Conservation (phyloP, 83 land plant species). For the Picea mariana region DNA sequence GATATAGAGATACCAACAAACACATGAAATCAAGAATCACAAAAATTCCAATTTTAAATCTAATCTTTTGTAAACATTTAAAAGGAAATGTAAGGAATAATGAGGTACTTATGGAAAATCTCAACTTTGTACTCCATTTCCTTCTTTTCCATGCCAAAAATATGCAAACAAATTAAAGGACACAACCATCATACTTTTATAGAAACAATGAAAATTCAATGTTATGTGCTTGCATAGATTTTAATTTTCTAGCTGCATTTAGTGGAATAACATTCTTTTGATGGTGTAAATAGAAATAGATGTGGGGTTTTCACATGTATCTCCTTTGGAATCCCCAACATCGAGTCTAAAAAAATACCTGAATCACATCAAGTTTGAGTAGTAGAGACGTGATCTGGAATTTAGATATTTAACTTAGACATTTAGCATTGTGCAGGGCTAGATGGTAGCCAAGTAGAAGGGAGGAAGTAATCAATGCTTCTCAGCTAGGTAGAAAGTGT, state of each 20-base stretch:
- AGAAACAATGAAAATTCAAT: neutral
- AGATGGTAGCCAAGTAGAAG: too few species aligned
- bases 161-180: neutral
- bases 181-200: neutral
- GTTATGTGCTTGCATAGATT: too few species aligned
- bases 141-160: constrained; percentile 14
- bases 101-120: constrained; percentile 8
- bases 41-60: neutral
- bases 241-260: neutral
- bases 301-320: neutral
- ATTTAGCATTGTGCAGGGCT: too few species aligned
- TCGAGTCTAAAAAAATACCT: too few species aligned
- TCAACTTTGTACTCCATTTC: constrained; percentile 14
- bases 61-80: neutral
- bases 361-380: too few species aligned
- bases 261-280: neutral
- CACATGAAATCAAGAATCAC: too few species aligned
- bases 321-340: too few species aligned
- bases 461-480: too few species aligned
- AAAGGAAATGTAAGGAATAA: neutral
- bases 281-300: neutral
- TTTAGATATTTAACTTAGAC: too few species aligned
- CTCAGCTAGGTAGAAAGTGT: too few species aligned
- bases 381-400: too few species aligned
- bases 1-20: too few species aligned